Base-by-base conservation (phyloP, 345 rosid genomes). In the Isatis tinctoria region DNA sequence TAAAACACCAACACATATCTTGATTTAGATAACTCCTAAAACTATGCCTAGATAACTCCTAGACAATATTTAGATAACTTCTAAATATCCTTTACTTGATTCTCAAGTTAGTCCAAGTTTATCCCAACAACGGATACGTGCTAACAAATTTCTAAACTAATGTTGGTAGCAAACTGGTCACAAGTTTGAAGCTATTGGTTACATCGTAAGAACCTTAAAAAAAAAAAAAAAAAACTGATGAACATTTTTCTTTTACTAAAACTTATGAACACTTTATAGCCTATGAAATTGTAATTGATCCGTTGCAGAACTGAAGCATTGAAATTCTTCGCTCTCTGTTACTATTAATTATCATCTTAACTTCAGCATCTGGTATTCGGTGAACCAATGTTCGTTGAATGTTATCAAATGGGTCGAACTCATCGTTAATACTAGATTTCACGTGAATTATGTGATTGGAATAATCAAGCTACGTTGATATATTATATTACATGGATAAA, bases 371-470 rank as follows among this genome's bases (percentile, higher is more conserved):
- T 63, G 10, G 18, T 33, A 73, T 20, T 30, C 2, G 16, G 41
- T 41, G 28, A 13, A 41, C 33, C n/a, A 51, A 52, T 72, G 12
- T 32, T 43, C 24, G 12, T 14, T 10, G 40, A 24, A 8, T 53
- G 71, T 56, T 24, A 56, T 33, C n/a, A 17, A 60, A 27, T 58
- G 33, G 33, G 28, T 35, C 17, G 39, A 66, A 66, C 6, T 35
- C 51, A 36, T 47, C 48, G 41, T 18, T 48, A 48, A n/a, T 59
- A 17, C 43, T 22, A 60, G 18, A 30, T 22, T n/a, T 75, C 78
- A 75, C 78, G 69, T 67, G 63, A 75, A 60, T 40, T 11, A 30
- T 35, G 63, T n/a, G 78, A 67, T 12, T 14, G 45, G 73, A 49
- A 74, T 48, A 49, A 74, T 48, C 41, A 57, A 74, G 60, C 47